Conservation (phyloP, 176 grass and related monocot genomes). For the Triticum turgidum region DNA sequence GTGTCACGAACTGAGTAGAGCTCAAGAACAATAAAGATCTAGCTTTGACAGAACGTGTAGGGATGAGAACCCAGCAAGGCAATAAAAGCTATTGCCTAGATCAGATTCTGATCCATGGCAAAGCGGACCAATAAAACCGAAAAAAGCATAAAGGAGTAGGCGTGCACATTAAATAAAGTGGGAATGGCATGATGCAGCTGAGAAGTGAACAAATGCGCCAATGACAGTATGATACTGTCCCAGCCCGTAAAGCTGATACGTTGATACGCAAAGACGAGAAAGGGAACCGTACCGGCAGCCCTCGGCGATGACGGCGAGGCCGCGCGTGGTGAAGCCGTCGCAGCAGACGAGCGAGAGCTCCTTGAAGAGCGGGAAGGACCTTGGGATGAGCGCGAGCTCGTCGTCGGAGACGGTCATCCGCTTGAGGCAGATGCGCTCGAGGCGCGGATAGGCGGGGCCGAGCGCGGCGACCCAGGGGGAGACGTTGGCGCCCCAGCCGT, state of each 20-base stretch:
- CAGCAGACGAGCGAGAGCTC: slow-evolving; percentile 86
- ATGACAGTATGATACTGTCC: slow-evolving; percentile 34
- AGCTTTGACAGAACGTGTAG: slow-evolving; percentile 25
- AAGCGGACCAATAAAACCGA: slow-evolving; percentile 27
- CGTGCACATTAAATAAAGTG: slow-evolving; percentile 41
- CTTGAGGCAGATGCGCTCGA: slow-evolving; percentile 90
- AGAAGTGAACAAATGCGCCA: slow-evolving; percentile 44
- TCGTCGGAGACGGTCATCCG: slow-evolving; percentile 83
- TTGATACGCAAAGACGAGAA: slow-evolving; percentile 1
- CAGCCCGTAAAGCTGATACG: slow-evolving; percentile 31
- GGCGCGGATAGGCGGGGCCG: slow-evolving; percentile 50
- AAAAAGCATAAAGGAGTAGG: slow-evolving; percentile 45
- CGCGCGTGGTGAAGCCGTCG: slow-evolving; percentile 85
- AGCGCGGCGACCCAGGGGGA: slow-evolving; percentile 62
- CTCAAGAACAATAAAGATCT: neutral
- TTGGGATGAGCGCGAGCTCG: slow-evolving; percentile 59
- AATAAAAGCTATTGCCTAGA: slow-evolving; percentile 34
- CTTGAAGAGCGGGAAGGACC: slow-evolving; percentile 61
- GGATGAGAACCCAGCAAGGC: slow-evolving; percentile 16
- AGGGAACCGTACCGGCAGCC: slow-evolving; percentile 57
- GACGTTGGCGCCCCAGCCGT: slow-evolving; percentile 70
- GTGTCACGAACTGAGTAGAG: slow-evolving; percentile 7
- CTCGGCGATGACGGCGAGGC: slow-evolving; percentile 73
- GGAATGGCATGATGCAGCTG: slow-evolving; percentile 31
- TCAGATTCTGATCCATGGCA: slow-evolving; percentile 49